Evolutionary conservation across 345 rosid species (phyloP).

Genomic region (Brassica rapa): DNA sequence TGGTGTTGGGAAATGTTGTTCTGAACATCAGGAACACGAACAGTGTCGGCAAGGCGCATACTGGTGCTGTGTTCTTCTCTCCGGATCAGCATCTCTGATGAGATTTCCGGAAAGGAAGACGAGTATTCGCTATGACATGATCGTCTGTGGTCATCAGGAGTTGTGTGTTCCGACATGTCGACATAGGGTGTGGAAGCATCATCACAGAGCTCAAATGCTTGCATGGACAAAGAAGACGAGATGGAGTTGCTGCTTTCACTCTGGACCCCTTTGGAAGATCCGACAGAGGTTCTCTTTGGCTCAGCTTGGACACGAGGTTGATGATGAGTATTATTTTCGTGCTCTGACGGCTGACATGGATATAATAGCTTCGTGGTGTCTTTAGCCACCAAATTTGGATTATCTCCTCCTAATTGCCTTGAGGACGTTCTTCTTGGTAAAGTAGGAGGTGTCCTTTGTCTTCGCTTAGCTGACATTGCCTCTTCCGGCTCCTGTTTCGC

Average conservation of each 20-base stretch:
- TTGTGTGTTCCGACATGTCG: conserved; percentile 52
- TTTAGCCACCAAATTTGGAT: conserved; percentile 43
- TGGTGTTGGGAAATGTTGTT: conserved; percentile 34
- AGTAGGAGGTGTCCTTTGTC: conserved; percentile 83
- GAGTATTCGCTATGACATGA: conserved; percentile 41
- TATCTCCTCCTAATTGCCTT: conserved; percentile 56
- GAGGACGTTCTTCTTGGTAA: conserved; percentile 55
- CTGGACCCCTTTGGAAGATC: conserved; percentile 56
- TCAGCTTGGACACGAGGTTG: conserved; percentile 41
- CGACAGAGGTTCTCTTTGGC: conserved; percentile 46
- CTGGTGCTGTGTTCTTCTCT: conserved; percentile 39
- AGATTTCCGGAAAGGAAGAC: conserved; percentile 41
- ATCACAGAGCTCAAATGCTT: conserved; percentile 76
- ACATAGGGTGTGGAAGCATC: conserved; percentile 70
- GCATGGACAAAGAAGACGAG: conserved; percentile 76
- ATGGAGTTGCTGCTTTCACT: conserved; percentile 76
- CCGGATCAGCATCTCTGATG: conserved; percentile 45
- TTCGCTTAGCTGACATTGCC: conserved; percentile 52
- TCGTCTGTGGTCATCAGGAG: conserved; percentile 43
- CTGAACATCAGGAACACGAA: conserved; percentile 38
- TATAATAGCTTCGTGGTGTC: conserved; percentile 39
- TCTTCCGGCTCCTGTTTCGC: conserved; percentile 60
- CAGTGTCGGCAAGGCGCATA: conserved; percentile 41
- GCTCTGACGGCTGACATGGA: conserved; percentile 44
- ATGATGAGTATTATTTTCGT: conserved; percentile 38